Base-by-base conservation (phyloP, 371 early-diverging fungal genomes). In the Mortierella sp. region DNA sequence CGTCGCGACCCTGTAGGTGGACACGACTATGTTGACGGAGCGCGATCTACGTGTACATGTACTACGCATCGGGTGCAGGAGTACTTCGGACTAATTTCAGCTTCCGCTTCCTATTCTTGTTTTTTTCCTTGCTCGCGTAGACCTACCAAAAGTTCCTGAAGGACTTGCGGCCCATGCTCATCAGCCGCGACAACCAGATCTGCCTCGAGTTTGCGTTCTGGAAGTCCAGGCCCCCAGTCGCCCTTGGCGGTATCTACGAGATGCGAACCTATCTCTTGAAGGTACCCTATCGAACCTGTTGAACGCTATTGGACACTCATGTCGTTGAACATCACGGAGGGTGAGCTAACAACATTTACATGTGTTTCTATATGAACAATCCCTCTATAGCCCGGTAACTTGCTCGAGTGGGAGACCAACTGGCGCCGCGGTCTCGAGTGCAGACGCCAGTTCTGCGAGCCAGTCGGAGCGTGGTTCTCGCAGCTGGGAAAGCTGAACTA, bases 381-480 rank as follows among this genome's bases (percentile, higher is more conserved):
- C 24, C 8, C 26, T 45, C 40, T 58, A 19, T 83, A 96, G 92
- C 96, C 98, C 34, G 98, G 98, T 24, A 88, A 91, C 55, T 82
- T 98, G 78, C 88, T 98, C 13, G 97, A 98, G 85, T 98, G 98
- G 98, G 97, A 97, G 86, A 89, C 91, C 39, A 90, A 96, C 81
- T 98, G 98, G 97, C 89, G 92, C 22, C 87, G 91, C 39, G 97
- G 97, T 52, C 89, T 98, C 26, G 95, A 96, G 69, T 96, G 95
- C 81, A 90, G 98, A 47, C 88, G 91, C 37, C 93, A 96, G 81
- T 95, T 93, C 82, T 94, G 94, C 80, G 93, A 94, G 72, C 97
- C 97, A 16, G 93, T 97, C 66, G 98, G 98, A 24, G 98, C 98
- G 7, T 98, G 97, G 97, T 98, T 97, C 84, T 94, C 94, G 64